Conservation (phyloP, 352 stramenopile species). For the Phytopythium kandeliae region DNA sequence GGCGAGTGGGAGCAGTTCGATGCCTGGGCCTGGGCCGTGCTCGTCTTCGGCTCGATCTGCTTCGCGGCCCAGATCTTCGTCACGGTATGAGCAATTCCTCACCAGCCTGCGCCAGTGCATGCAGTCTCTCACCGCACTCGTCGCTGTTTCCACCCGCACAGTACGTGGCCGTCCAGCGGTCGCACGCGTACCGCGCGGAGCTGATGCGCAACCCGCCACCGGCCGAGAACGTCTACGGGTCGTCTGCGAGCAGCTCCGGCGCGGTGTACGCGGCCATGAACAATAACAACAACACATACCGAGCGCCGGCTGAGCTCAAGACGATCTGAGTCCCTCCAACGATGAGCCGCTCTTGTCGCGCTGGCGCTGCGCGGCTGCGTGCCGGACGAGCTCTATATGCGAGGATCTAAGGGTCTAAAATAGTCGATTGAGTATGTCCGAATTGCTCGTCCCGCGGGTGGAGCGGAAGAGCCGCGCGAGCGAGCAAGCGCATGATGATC, state of each 20-base stretch:
- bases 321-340: slow-evolving; percentile 40
- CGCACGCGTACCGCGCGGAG: slow-evolving; percentile 72
- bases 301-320: slow-evolving; percentile 55
- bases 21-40: slow-evolving; percentile 61
- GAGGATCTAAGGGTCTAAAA: neutral
- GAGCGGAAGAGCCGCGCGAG: too few relatives aligned
- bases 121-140: slow-evolving; percentile 1
- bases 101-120: too few relatives aligned
- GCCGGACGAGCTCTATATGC: too few relatives aligned
- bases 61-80: slow-evolving; percentile 68
- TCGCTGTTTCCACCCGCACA: slow-evolving; percentile 6
- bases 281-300: slow-evolving; percentile 25
- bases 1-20: slow-evolving; percentile 77
- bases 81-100: slow-evolving; percentile 46
- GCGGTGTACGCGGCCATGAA: slow-evolving; percentile 68
- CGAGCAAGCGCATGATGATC: too few relatives aligned
- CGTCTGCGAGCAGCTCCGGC: slow-evolving; percentile 20
- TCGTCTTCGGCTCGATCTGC: slow-evolving; percentile 61
- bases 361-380: too few relatives aligned
- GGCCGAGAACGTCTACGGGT: slow-evolving; percentile 71
- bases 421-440: neutral
- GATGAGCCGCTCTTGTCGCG: neutral
- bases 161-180: slow-evolving; percentile 73
- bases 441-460: too few relatives aligned
- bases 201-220: slow-evolving; percentile 79